A percentile compares a stretch with the other conserved stretches of the same genome.
Conservation (phyloP, 805 yeast species). For the Helenozyma baotianmanensis region DNA sequence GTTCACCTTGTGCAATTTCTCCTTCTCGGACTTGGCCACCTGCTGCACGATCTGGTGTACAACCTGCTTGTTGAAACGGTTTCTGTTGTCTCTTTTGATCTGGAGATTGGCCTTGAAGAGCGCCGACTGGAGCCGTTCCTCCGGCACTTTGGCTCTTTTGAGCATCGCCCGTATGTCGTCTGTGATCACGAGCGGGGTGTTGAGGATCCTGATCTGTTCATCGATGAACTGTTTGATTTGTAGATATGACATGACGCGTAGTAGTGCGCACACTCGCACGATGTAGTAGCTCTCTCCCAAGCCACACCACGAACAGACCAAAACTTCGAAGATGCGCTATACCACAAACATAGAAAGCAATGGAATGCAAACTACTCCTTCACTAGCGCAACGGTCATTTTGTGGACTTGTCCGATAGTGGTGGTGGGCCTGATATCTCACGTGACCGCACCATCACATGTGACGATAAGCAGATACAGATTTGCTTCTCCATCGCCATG, state of each 20-base stretch:
- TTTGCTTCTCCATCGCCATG: no score
- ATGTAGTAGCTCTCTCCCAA: no score
- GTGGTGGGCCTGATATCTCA: no score
- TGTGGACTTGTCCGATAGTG: no score
- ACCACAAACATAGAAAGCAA: no score
- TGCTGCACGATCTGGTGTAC: conserved; percentile 35
- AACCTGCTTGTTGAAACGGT: conserved; percentile 26
- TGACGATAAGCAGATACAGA: no score
- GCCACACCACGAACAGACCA: no score
- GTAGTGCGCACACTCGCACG: no score
- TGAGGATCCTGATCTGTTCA: conserved; percentile 23
- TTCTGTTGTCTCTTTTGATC: conserved; percentile 25
- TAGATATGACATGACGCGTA: conserved; percentile 18
- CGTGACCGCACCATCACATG: no score
- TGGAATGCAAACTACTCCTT: no score
- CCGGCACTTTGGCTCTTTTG: conserved; percentile 5
- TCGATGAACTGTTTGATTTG: conserved; percentile 33
- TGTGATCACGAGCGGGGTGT: conserved; percentile 23
- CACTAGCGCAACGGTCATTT: no score
- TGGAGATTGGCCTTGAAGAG: conserved; percentile 21
- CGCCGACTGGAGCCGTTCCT: conserved; percentile 13
- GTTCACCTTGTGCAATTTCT: conserved; percentile 23
- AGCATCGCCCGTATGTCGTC: conserved; percentile 14
- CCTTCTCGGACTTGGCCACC: conserved; percentile 28
- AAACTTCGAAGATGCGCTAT: no score